These are phyloP conservation scores for Paraconiothyrium brasiliense DNA, from an alignment of 2,329 filamentous ascomycete genomes.

Conservation along the genomic window DNA sequence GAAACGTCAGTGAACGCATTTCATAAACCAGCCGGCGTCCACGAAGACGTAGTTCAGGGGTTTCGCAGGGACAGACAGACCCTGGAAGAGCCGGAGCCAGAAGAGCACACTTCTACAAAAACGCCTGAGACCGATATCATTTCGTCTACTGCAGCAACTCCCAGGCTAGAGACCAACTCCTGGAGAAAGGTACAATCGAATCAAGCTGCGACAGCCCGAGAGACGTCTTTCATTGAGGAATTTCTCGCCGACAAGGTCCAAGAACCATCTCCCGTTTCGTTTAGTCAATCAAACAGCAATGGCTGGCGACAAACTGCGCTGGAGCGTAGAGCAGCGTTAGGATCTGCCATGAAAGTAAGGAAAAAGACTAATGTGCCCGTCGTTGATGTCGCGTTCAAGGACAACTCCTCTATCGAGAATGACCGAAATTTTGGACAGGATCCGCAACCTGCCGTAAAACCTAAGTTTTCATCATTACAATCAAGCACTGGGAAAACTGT, in stretches of 20 bases:
- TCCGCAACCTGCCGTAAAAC: neutral
- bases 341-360: neutral
- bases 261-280: neutral
- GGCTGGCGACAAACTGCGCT: constrained; percentile 41
- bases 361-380: constrained; percentile 13
- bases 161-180: neutral
- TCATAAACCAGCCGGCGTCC: neutral
- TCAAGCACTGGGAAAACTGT: neutral
- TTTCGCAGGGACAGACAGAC: neutral
- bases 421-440: constrained; percentile 5
- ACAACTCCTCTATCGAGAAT: neutral
- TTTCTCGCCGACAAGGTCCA: constrained; percentile 30
- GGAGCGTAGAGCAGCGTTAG: constrained; percentile 18
- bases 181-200: constrained; percentile 2
- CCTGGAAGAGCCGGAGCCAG: neutral
- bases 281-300: constrained; percentile 3
- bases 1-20: neutral
- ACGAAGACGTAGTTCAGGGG: neutral
- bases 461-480: neutral
- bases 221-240: constrained; percentile 35
- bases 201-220: constrained; percentile 22
- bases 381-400: constrained; percentile 12
- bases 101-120: neutral
- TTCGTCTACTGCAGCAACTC: neutral
- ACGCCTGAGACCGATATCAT: neutral